A percentile compares a stretch with the other conserved stretches of the same genome.
phyloP scores from a whole-genome alignment of 768 basidiomycete genomes.

The Russula sp. region DNA sequence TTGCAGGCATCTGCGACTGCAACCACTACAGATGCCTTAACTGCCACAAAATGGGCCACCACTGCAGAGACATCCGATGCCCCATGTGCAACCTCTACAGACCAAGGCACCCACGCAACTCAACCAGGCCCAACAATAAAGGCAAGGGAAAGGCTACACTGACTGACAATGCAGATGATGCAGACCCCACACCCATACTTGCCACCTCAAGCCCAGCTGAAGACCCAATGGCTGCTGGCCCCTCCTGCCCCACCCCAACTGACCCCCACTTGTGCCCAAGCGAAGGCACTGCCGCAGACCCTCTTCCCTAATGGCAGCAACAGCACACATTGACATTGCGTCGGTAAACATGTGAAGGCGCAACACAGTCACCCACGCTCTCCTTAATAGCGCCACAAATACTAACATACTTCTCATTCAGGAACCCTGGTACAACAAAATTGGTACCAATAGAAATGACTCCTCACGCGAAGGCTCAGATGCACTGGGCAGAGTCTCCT shows the following conservation, averaged over 20 bases:
- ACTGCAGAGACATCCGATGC: background rate
- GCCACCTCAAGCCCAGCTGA: rapidly evolving
- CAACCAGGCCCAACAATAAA: background rate
- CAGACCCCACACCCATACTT: background rate
- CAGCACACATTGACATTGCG: background rate
- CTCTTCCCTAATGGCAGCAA: background rate
- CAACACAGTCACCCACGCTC: background rate
- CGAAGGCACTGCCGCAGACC: background rate
- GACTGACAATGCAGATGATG: background rate
- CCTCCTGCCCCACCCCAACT: too few species aligned
- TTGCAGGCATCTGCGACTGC: background rate
- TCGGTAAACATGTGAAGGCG: background rate
- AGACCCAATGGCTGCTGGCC: too few species aligned
- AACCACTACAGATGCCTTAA: background rate
- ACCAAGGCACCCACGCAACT: background rate
- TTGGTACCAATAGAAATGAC: background rate
- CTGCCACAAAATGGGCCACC: rapidly evolving
- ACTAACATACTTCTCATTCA: background rate
- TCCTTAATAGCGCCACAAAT: background rate
- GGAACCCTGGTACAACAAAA: background rate
- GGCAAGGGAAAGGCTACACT: background rate
- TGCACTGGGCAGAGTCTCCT: background rate
- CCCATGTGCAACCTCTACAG: background rate
- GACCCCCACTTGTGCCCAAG: background rate
- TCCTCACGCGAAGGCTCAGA: rapidly evolving